Conservation (phyloP, 2,329 filamentous ascomycete species). For the Colletotrichum acutatum region DNA sequence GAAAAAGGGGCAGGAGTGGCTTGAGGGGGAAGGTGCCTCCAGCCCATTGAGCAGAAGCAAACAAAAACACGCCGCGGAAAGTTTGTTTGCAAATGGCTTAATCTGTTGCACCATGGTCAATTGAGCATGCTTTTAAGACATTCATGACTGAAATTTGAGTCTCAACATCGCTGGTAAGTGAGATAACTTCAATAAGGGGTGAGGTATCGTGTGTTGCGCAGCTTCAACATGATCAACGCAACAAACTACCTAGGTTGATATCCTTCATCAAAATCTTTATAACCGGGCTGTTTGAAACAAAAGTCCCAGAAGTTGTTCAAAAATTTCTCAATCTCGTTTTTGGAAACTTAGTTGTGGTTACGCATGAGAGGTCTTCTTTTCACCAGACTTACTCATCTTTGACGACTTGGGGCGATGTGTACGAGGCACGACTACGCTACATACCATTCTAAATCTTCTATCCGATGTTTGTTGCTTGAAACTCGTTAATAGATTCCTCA, state of each 20-base stretch:
- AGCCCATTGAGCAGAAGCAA: neutral
- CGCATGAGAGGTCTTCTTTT: neutral
- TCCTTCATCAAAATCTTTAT: neutral
- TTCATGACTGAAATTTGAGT: too few relatives aligned
- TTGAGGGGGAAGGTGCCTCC: neutral
- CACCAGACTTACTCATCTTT: neutral
- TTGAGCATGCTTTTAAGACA: neutral
- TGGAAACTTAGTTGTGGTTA: neutral
- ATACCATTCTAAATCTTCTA: neutral
- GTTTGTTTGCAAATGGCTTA: neutral
- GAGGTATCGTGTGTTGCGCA: neutral
- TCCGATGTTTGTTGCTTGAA: neutral
- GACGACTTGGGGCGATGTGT: neutral
- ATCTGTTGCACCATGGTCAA: too few relatives aligned
- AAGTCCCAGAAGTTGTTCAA: neutral
- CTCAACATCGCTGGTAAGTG: neutral
- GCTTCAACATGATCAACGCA: neutral
- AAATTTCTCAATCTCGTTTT: neutral
- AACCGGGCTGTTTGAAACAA: neutral
- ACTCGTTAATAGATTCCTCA: neutral
- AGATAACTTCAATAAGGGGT: neutral
- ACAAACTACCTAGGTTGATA: neutral
- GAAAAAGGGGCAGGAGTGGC: neutral
- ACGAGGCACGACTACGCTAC: neutral
- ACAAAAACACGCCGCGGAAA: neutral